Evolutionary conservation across 352 stramenopile species (phyloP), one percentile per base, ranked within the genome.

Genomic region (Globisporangium orthogonon): DNA sequence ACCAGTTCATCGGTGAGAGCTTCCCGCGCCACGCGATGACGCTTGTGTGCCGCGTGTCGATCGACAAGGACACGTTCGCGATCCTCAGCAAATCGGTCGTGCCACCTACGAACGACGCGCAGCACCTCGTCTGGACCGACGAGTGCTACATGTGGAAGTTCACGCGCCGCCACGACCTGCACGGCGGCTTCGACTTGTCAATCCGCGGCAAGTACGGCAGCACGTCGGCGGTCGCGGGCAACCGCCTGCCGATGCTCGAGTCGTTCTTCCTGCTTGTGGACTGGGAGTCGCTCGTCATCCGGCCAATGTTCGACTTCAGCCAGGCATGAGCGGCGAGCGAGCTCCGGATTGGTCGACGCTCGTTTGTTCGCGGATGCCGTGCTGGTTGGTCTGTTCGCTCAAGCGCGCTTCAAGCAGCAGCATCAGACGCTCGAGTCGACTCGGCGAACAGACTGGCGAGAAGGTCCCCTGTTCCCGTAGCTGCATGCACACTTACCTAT

Each of bases 81-180:
- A 91, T 93, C 62, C 74, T 93, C 60, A 84, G 71, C 75, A 90
- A 89, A 66, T 91, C 80, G 31, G 79, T 93, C 33, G 71, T 89
- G 45, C 83, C 83, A 4, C 80, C 81, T 0, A 84, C 80, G 30
- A 87, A 86, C 65, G 83, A 93, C 49, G 83, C 80, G 29, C 83
- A 93, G 69, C 80, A 93, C 62, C 63, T 93, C 48, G 83, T 93
- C n/a, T 93, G 83, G 83, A 93, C 83, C 7, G 83, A 93, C 59
- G 83, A 93, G 74, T 91, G 78, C 58, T 91, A 72, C 64, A 89
- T 93, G 79, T 91, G 80, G 78, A 87, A 87, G 51, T 93, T 91
- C 66, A 70, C 69, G 50, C 71, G 78, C 14, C 75, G 68, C 13
- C 46, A 68, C 53, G 78, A 86, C 58, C 63, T 66, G 18, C 68